Evolutionary conservation across 805 yeast genomes (phyloP), one percentile per base, ranked within the genome.

Genomic region (Sugiyamaella smithiae): DNA sequence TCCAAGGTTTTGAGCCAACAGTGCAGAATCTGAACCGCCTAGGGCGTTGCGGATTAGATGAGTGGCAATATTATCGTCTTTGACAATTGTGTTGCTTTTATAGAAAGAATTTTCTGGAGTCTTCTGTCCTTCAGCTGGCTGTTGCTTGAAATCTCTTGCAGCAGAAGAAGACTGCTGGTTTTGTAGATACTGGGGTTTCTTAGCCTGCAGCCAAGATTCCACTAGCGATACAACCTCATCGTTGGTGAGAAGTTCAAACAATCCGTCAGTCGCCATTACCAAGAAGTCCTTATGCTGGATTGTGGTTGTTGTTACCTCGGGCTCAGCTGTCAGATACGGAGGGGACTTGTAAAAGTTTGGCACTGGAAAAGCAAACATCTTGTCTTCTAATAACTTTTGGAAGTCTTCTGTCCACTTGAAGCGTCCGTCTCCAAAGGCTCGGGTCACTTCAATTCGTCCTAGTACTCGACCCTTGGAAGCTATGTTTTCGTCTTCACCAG

Each of bases 381-480:
- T n/a, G 82, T 54, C 82, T 75, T 60, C 85, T 82, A 20, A 84
- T 73, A 47, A 74, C 41, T 82, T 83, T 60, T 93, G 96, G 49
- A 86, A 76, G 20, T 82, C 78, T 33, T 71, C 72, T 29, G 88
- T 78, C 72, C 93, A 75, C 63, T 90, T 90, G 64, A 87, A 90
- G 52, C 96, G 77, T 52, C 95, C 93, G 66, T 90, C 98, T 42
- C 98, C 98, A 71, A 90, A 91, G 1, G 97, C 95, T 61, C 98
- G 76, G 0, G 95, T 79, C 11, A 97, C 97, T 66, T 90, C 97
- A 55, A 90, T 74, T 12, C 91, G 81, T 0, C 98, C 98, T 57
- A 90, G 73, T 6, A 90, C 84, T 60, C 98, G 78, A 5, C 97
- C 97, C 53, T 86, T 81, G 57, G 84, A 75, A 24, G 89, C 77